Conservation (phyloP, 768 basidiomycete species). For the Russula abietina region DNA sequence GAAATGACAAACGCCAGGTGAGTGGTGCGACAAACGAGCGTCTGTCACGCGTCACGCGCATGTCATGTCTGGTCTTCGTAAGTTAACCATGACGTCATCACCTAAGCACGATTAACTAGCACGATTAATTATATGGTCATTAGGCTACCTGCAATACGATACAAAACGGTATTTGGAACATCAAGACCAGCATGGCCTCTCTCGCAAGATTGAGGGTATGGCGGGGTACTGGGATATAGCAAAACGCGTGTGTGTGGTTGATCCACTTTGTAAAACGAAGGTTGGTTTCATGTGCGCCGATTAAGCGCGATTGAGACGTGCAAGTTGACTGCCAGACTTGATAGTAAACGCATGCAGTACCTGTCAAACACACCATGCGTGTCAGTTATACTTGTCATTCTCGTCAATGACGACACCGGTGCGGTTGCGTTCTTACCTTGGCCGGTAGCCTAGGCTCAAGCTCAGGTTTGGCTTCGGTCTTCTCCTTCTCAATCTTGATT, state of each 20-base stretch:
- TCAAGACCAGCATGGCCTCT: not conserved
- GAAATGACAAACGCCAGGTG: too few relatives aligned
- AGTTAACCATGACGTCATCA: not conserved
- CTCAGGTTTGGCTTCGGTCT: not conserved
- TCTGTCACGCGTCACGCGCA: too few relatives aligned
- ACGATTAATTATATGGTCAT: not conserved
- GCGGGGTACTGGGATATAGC: not conserved
- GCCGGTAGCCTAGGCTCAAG: not conserved
- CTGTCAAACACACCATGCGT: not conserved
- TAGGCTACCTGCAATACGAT: slow-evolving; percentile 3
- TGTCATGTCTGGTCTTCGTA: too few relatives aligned
- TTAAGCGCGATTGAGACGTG: not conserved
- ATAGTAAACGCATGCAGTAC: slow-evolving; percentile 8
- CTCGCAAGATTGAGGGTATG: not conserved
- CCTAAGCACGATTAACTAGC: not conserved
- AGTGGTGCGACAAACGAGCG: too few relatives aligned
- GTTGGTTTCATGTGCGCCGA: not conserved
- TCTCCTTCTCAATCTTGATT: not conserved
- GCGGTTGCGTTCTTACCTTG: not conserved
- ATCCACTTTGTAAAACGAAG: not conserved
- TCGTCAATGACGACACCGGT: not conserved
- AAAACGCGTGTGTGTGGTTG: not conserved
- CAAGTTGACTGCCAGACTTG: slow-evolving; percentile 15
- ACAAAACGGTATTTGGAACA: slow-evolving; percentile 5
- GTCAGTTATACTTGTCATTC: not conserved